Base-by-base conservation (phyloP, 1,139 yeast species). In the Candida labiduridarum region DNA sequence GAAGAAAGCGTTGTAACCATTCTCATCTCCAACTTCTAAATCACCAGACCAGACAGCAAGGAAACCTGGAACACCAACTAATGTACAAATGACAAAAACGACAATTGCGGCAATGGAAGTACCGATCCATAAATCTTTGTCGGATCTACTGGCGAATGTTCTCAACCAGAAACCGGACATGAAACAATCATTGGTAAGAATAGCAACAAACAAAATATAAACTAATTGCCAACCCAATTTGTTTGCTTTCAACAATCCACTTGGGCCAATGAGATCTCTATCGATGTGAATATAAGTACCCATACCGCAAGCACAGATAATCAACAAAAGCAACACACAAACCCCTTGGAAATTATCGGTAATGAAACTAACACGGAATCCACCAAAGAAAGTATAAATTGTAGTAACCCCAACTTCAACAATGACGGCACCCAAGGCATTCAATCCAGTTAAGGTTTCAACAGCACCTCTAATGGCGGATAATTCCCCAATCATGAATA, bases 131-230 rank as follows among this genome's bases (percentile, higher is more conserved):
- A 92, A 76, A 62, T 91, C 97, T 59, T 76, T 83, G 67, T 90
- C 83, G 10, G 91, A 73, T 55, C 83, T 82, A 14, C 96, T 86
- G 3, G 98, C 96, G 74, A 92, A 92, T 0, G 98, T 88, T 63
- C 98, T 79, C 57, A 92, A 73, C 98, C 98, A 92, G 66, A 91
- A 91, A 0, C 96, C 96, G 34, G 96, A 83, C 79, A 92, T 74
- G 67, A 92, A 91, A 62, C 92, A 84, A 64, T 90, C 97, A 61
- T 92, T 92, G 40, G 97, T 89, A 47, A 90, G 80, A 63, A 92
- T 87, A 29, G 97, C 97, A 42, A 92, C 86, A 10, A 87, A 81
- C 54, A 92, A 74, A 56, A 92, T 91, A 66, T 90, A 92, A 41
- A 91, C 69, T 57, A 92, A 78, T 74, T 91, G 95, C 96, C 96